Conservation (phyloP, 2,329 filamentous ascomycete genomes). For the Venturia effusa region DNA sequence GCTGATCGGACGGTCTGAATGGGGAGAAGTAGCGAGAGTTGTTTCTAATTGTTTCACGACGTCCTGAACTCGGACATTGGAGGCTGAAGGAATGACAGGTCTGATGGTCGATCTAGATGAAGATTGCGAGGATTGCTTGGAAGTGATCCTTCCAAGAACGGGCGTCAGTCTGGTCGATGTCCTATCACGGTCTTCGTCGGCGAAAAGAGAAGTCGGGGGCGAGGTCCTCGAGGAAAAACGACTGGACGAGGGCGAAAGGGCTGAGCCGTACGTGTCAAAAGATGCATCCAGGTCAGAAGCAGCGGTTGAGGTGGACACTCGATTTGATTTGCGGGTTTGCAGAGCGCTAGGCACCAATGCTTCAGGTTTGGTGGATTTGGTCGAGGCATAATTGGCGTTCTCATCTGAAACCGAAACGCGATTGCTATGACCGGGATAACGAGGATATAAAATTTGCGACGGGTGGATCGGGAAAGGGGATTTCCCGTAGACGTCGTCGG, state of each 20-base stretch:
- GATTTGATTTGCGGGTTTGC: conserved; percentile 23
- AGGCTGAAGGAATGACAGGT: conserved; percentile 24
- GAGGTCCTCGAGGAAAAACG: conserved; percentile 29
- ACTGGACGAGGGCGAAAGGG: conserved; percentile 25
- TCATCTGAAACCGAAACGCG: conserved; percentile 28
- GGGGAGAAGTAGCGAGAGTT: conserved; percentile 15
- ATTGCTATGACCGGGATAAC: conserved; percentile 22
- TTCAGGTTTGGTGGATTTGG: conserved; percentile 19
- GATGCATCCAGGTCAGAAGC: conserved; percentile 24
- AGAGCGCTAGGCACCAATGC: conserved; percentile 24
- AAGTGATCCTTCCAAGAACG: conserved; percentile 2
- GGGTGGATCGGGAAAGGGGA: conserved; percentile 28
- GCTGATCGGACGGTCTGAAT: conserved; percentile 14
- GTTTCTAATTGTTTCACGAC: conserved; percentile 9
- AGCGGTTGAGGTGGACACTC: conserved; percentile 27
- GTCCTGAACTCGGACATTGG: conserved; percentile 19
- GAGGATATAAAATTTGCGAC: conserved; percentile 27
- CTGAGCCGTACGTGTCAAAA: conserved; percentile 19
- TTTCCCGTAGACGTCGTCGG: conserved; percentile 27
- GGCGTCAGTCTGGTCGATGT: neutral
- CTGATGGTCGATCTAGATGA: conserved; percentile 21
- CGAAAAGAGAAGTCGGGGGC: conserved; percentile 25
- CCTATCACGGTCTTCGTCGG: neutral
- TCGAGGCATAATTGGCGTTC: conserved; percentile 28
- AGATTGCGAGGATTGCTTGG: neutral